Evolutionary conservation across 768 basidiomycete species (phyloP).

Genomic region (Dictyophora rubrovolvata): DNA sequence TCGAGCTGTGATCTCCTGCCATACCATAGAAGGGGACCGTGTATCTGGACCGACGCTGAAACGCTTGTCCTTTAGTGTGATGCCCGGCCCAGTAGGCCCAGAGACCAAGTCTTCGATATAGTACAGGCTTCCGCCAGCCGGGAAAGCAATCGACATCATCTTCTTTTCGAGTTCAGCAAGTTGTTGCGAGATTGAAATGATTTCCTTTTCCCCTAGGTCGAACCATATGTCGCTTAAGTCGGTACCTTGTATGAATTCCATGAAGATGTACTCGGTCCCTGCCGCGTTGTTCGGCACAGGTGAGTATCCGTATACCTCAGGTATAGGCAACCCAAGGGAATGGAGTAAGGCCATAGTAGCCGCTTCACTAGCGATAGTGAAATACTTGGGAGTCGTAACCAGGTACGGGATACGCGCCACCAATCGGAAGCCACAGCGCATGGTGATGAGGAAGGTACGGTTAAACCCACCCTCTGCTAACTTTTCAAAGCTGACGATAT

Average conservation of each 20-base stretch:
- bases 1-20: conserved; percentile 41
- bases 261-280: conserved; percentile 21
- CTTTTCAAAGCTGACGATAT: conserved; percentile 29
- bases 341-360: conserved; percentile 22
- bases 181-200: conserved; percentile 34
- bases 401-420: conserved; percentile 23
- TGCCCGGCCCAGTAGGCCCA: conserved; percentile 23
- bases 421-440: conserved; percentile 16
- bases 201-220: conserved; percentile 26
- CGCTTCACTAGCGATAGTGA: conserved; percentile 22
- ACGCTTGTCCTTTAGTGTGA: conserved; percentile 27
- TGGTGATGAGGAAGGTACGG: conserved; percentile 22
- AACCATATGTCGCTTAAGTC: conserved; percentile 33
- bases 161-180: conserved; percentile 35
- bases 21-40: conserved; percentile 35
- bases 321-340: conserved; percentile 21
- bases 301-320: conserved; percentile 24
- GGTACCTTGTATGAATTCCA: conserved; percentile 27
- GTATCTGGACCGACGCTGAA: conserved; percentile 38
- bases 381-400: conserved; percentile 18
- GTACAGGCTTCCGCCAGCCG: conserved; percentile 43
- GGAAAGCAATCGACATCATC: conserved; percentile 40
- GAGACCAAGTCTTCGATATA: conserved; percentile 33
- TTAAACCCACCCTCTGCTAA: conserved; percentile 34
- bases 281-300: conserved; percentile 19